These are phyloP conservation scores for Gloeostereum incarnatum DNA, from an alignment of 768 basidiomycete genomes.

Conservation along the genomic window DNA sequence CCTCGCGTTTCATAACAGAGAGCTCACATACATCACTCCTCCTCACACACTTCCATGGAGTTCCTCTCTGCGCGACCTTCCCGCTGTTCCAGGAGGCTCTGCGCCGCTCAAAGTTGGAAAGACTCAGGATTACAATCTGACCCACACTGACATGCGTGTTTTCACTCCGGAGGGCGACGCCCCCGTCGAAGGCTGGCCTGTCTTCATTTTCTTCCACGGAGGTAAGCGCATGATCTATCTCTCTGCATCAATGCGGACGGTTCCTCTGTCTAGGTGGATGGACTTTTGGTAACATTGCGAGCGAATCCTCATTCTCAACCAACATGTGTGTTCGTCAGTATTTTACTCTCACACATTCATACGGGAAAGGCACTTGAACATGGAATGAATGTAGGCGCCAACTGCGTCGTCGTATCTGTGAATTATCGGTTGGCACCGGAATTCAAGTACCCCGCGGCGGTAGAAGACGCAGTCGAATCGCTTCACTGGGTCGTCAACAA, in stretches of 20 bases:
- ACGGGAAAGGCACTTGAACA: neutral
- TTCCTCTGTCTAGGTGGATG: slow-evolving; percentile 50
- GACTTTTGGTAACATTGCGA: slow-evolving; percentile 59
- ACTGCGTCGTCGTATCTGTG: slow-evolving; percentile 55
- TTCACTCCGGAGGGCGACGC: slow-evolving; percentile 50
- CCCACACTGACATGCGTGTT: slow-evolving; percentile 45
- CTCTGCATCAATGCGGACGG: slow-evolving; percentile 51
- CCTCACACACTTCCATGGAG: slow-evolving; percentile 56
- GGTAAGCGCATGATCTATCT: slow-evolving; percentile 24
- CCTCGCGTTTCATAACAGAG: slow-evolving; percentile 46
- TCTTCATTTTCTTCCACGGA: slow-evolving; percentile 69
- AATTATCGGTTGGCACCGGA: slow-evolving; percentile 72
- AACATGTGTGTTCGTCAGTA: slow-evolving; percentile 47
- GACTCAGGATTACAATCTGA: slow-evolving; percentile 42
- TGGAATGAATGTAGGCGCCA: slow-evolving; percentile 30
- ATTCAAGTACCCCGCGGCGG: slow-evolving; percentile 59
- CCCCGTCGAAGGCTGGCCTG: slow-evolving; percentile 57
- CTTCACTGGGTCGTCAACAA: slow-evolving; percentile 49
- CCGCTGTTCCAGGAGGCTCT: slow-evolving; percentile 49
- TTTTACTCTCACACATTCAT: neutral
- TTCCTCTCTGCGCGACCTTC: slow-evolving; percentile 40
- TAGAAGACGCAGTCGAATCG: slow-evolving; percentile 62
- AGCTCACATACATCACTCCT: slow-evolving; percentile 34
- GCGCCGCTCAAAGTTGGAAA: slow-evolving; percentile 45
- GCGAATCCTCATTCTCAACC: slow-evolving; percentile 53